Base-by-base conservation (phyloP, 2,329 filamentous ascomycete genomes). In the Lachnellula subtilissima region DNA sequence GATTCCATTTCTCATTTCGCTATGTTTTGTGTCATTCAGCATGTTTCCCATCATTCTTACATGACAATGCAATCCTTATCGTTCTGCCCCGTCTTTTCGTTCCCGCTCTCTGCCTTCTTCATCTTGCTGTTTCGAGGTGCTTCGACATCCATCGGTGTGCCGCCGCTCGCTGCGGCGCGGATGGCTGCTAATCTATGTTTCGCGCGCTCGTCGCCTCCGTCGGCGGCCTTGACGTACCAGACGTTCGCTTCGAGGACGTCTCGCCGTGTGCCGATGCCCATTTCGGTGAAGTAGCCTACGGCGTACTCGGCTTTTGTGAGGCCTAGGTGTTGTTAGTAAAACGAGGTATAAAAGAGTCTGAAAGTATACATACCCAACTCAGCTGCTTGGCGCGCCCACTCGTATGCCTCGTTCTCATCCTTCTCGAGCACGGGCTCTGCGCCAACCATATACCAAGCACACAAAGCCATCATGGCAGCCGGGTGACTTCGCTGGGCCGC, bases 371-470 rank as follows among this genome's bases (percentile, higher is more conserved):
- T 80, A 96, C 93, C 92, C 62, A 87, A 78, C 60, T 94, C 87
- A 35, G 93, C 93, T 53, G 94, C 90, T 67, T 87, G 86, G 67
- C 85, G 85, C 15, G 94, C 92, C 94, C 94, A 99, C 71, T 96
- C 92, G 68, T 95, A 97, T 9, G 94, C 94, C 72, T 99, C 94
- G 64, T 88, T 87, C 71, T 97, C 93, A 66, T 99, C 93, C 73
- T 94, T 96, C 58, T 96, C 92, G 22, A 99, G 75, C 14, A 97
- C 85, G 0, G 92, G 91, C 64, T 92, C 88, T 1, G 94, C 94
- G 11, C 94, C 94, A 42, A 97, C 88, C 80, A 97, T 88, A 72
- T 97, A 99, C 94, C 94, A 99, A 11, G 94, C 94, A 73, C 94
- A 99, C 8, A 99, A 78, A 4, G 93, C 93, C 92, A 99, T 96